These are phyloP conservation scores for Aspergillus niger DNA, from an alignment of 2,329 filamentous ascomycete genomes.

Conservation along the genomic window DNA sequence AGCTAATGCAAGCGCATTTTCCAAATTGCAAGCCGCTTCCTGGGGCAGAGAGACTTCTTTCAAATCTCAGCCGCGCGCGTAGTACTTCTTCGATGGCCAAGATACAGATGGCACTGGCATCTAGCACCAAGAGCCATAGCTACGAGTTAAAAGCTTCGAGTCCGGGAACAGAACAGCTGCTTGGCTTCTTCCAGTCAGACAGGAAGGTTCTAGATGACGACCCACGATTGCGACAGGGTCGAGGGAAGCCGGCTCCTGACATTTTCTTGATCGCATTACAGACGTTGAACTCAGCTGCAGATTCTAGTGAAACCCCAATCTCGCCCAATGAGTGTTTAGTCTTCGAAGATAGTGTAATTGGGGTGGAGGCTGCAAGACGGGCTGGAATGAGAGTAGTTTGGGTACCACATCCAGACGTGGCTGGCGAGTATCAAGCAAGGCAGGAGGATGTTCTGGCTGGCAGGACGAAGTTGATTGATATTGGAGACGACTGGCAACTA, in stretches of 20 bases:
- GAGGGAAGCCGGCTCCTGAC: constrained; percentile 31
- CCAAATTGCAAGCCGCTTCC: constrained; percentile 26
- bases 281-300: constrained; percentile 17
- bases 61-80: constrained; percentile 18
- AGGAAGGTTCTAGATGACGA: constrained; percentile 25
- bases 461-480: constrained; percentile 26
- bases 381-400: constrained; percentile 40
- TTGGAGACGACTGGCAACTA: constrained; percentile 44
- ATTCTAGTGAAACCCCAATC: constrained; percentile 12
- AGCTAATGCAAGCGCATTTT: constrained; percentile 32
- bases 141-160: constrained; percentile 27
- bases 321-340: constrained; percentile 36
- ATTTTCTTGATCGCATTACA: constrained; percentile 30
- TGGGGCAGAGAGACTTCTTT: constrained; percentile 24
- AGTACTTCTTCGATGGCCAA: constrained; percentile 11
- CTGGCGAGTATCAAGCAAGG: constrained; percentile 36
- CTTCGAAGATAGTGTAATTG: constrained; percentile 37
- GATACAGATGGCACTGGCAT: constrained; percentile 29
- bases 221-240: constrained; percentile 21
- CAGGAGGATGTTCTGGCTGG: constrained; percentile 25
- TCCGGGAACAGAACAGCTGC: constrained; percentile 22
- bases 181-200: constrained; percentile 19
- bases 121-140: constrained; percentile 24
- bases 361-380: constrained; percentile 35
- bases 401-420: constrained; percentile 37